phyloP scores from a whole-genome alignment of 768 basidiomycete species.

The Tricholoma sp. region DNA sequence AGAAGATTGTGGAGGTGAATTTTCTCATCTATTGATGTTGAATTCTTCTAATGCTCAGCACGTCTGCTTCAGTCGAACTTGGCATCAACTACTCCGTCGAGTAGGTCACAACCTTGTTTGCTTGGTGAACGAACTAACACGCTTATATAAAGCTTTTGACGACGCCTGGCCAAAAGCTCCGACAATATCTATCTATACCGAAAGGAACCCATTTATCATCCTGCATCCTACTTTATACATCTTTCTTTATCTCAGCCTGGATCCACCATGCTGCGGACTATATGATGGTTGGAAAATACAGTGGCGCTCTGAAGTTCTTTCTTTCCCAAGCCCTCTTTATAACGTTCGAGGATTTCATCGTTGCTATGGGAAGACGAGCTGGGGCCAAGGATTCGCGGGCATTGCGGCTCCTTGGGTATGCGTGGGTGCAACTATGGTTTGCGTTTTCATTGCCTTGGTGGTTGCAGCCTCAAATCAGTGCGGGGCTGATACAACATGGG shows the following conservation, averaged over 20 bases:
- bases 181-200: slow-evolving; percentile 3
- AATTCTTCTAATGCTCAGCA: background rate
- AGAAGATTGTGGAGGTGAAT: slow-evolving; percentile 31
- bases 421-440: slow-evolving; percentile 24
- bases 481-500: slow-evolving; percentile 10
- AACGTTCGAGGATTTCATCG: slow-evolving; percentile 19
- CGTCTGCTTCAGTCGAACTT: slow-evolving; percentile 13
- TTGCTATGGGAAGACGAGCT: slow-evolving; percentile 8
- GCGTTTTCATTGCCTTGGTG: slow-evolving; percentile 22
- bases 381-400: slow-evolving; percentile 2
- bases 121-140: background rate
- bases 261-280: slow-evolving; percentile 29
- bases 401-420: slow-evolving; percentile 19
- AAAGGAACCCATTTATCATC: slow-evolving; percentile 7
- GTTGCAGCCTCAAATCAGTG: slow-evolving; percentile 7
- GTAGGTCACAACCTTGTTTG: slow-evolving; percentile 7
- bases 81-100: slow-evolving; percentile 22
- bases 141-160: slow-evolving; percentile 1
- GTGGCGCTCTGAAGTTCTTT: slow-evolving; percentile 28
- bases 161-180: slow-evolving; percentile 9
- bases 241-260: slow-evolving; percentile 28
- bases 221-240: slow-evolving; percentile 16
- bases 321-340: slow-evolving; percentile 31
- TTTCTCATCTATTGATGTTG: background rate
- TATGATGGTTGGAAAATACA: slow-evolving; percentile 22